These are phyloP conservation scores for Aureobasidium sp. DNA, from an alignment of 2,329 filamentous ascomycete species.

Conservation along the genomic window DNA sequence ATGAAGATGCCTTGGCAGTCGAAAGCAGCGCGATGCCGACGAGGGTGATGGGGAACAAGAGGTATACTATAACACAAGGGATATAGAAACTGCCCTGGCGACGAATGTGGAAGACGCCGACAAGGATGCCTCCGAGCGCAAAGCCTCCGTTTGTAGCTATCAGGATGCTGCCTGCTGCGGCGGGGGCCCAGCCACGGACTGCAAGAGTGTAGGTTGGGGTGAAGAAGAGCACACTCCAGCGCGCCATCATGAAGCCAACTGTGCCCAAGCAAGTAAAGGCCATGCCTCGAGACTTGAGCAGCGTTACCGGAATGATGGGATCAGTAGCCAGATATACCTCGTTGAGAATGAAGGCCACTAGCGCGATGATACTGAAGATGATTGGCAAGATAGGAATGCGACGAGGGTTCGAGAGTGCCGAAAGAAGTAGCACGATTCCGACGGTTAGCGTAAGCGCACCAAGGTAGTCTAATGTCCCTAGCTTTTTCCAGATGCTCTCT, in stretches of 20 bases:
- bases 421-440: conserved; percentile 65
- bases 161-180: conserved; percentile 65
- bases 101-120: conserved; percentile 69
- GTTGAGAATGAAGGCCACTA: conserved; percentile 52
- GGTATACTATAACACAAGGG: conserved; percentile 42
- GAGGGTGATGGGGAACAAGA: conserved; percentile 56
- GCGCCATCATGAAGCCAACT: conserved; percentile 70
- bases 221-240: conserved; percentile 77
- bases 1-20: conserved; percentile 44
- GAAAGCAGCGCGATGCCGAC: conserved; percentile 51
- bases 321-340: conserved; percentile 59
- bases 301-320: conserved; percentile 66
- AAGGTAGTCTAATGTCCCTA: conserved; percentile 65
- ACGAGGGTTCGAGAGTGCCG: conserved; percentile 57
- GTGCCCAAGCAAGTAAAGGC: conserved; percentile 68
- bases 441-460: conserved; percentile 59
- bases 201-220: conserved; percentile 73
- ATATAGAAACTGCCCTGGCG: conserved; percentile 66
- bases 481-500: conserved; percentile 42
- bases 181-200: conserved; percentile 62
- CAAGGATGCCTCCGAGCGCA: conserved; percentile 63
- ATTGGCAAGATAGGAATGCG: conserved; percentile 55
- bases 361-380: conserved; percentile 50
- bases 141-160: conserved; percentile 79
- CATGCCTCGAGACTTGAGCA: conserved; percentile 64